Percentiles rank a stretch among this genome's conserved stretches.
phyloP scores from a whole-genome alignment of 176 grass and related monocot species.

The Saccharum spontaneum region DNA sequence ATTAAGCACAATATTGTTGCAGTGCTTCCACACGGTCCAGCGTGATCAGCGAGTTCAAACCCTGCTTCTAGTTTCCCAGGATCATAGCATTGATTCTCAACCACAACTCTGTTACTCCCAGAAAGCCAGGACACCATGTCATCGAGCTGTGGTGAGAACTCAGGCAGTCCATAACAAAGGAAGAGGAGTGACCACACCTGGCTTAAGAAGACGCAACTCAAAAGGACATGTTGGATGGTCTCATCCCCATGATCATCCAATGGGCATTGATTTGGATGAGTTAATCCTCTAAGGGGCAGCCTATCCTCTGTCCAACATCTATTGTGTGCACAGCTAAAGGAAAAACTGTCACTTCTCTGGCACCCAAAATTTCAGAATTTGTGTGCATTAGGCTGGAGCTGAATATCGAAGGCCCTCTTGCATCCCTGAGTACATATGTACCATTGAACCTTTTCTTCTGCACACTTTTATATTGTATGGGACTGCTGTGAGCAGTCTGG shows the following conservation, averaged over 20 bases:
- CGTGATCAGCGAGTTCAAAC: not conserved
- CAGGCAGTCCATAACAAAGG: not conserved
- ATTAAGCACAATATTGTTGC: not conserved
- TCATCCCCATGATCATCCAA: not conserved
- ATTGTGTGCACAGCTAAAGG: not conserved
- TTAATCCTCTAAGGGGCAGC: not conserved
- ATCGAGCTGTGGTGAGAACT: not conserved
- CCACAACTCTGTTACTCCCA: not conserved
- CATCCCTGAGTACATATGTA: not conserved
- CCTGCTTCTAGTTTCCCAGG: not conserved
- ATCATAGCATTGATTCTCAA: not conserved
- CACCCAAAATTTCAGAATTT: not conserved
- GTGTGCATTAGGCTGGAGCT: not conserved
- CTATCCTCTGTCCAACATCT: not conserved
- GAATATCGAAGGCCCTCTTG: not conserved
- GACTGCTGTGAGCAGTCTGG: not conserved
- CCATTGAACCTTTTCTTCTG: conserved; percentile 18
- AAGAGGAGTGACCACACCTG: not conserved
- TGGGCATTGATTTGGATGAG: not conserved
- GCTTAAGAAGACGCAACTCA: not conserved
- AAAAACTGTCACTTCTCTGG: not conserved
- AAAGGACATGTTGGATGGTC: not conserved
- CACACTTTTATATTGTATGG: not conserved
- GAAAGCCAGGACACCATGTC: not conserved
- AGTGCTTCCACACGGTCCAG: not conserved